phyloP scores from a whole-genome alignment of 1,284 basidiomycete genomes.

The Leccinum cinnamomeum region DNA sequence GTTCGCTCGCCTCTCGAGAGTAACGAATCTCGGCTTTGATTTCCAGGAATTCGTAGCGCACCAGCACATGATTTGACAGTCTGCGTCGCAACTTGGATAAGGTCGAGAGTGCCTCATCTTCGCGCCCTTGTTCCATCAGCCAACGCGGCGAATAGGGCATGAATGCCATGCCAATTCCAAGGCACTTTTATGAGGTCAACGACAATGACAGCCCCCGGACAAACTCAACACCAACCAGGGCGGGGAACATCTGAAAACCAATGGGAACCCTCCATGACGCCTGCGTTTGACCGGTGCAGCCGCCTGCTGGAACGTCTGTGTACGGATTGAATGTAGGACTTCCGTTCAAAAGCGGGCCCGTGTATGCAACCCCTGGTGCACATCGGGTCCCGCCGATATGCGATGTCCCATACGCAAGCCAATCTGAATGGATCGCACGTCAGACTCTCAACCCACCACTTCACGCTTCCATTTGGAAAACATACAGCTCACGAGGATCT shows the following conservation, averaged over 20 bases:
- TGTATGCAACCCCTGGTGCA: conserved; percentile 33
- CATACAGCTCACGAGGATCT: conserved; percentile 37
- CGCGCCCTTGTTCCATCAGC: conserved; percentile 37
- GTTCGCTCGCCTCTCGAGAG: conserved; percentile 23
- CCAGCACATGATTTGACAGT: conserved; percentile 13
- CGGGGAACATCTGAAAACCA: conserved; percentile 34
- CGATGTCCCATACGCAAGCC: conserved; percentile 36
- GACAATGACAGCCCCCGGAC: not conserved
- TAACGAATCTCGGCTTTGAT: conserved; percentile 36
- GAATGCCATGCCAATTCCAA: conserved; percentile 36
- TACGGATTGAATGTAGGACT: conserved; percentile 33
- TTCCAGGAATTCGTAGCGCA: conserved; percentile 35
- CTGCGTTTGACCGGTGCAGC: conserved; percentile 33
- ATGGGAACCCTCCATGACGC: conserved; percentile 35
- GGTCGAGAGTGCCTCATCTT: conserved; percentile 34
- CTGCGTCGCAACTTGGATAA: conserved; percentile 30
- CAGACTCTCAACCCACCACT: not conserved
- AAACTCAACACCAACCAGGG: conserved; percentile 21
- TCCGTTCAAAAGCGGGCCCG: conserved; percentile 36
- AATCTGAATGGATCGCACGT: conserved; percentile 21
- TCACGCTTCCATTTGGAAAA: not conserved
- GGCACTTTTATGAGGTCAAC: conserved; percentile 23
- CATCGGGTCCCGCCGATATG: conserved; percentile 37
- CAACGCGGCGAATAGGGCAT: conserved; percentile 39
- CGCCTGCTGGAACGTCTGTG: conserved; percentile 33